Conservation (phyloP, 805 yeast species). For the Ascoidea rubescens region DNA sequence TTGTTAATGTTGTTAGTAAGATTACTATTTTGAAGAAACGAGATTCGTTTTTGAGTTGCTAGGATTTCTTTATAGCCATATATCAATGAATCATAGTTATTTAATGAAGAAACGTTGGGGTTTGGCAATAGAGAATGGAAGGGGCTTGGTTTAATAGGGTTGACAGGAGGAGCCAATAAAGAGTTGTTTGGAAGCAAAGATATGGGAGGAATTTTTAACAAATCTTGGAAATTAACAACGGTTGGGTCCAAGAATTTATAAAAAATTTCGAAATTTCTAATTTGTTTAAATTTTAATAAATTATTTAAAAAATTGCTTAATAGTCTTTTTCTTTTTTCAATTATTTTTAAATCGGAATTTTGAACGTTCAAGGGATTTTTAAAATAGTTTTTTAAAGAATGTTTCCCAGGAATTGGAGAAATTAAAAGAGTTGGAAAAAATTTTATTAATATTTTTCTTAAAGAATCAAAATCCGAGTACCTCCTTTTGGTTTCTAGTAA, state of each 20-base stretch:
- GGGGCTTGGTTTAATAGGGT: constrained; percentile 9
- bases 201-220: constrained; percentile 7
- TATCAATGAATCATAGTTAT: constrained; percentile 7
- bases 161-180: constrained; percentile 8
- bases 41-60: not conserved
- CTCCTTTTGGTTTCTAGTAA: constrained; percentile 50
- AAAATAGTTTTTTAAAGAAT: constrained; percentile 37
- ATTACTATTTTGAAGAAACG: not conserved
- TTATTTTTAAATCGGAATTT: constrained; percentile 26
- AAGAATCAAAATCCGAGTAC: constrained; percentile 83
- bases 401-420: constrained; percentile 93
- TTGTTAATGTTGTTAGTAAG: too few species aligned
- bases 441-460: constrained; percentile 53
- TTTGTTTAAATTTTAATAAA: constrained; percentile 15
- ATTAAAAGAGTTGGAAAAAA: constrained; percentile 71
- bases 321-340: constrained; percentile 61
- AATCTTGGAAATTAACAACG: constrained; percentile 5
- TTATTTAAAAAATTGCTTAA: constrained; percentile 66
- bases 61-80: constrained; percentile 3
- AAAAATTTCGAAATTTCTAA: constrained; percentile 7
- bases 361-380: constrained; percentile 28
- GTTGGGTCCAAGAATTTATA: constrained; percentile 9
- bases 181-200: constrained; percentile 7
- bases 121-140: constrained; percentile 9
- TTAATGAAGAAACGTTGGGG: constrained; percentile 1